Evolutionary conservation across 371 early-diverging fungal genomes (phyloP).

Genomic region (Coemansia sp.): DNA sequence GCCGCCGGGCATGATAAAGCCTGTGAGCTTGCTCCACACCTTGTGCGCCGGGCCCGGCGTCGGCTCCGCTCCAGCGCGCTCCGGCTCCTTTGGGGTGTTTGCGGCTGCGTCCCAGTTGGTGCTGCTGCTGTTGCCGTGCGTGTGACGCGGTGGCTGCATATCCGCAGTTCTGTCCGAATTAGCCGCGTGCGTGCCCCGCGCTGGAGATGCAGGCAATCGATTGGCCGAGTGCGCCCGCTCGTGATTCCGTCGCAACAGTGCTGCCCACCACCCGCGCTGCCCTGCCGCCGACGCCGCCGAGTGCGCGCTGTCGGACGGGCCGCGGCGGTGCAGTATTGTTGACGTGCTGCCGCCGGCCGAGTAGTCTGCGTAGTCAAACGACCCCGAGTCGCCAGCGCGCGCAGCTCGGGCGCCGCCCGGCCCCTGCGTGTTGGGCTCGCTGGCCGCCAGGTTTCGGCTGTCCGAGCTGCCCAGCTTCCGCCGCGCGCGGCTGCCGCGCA

Average conservation of each 20-base stretch:
- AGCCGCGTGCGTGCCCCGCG: background rate
- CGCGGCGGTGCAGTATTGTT: conserved; percentile 20
- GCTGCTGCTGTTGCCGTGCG: background rate
- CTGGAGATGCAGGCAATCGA: background rate
- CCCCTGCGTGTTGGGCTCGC: no score
- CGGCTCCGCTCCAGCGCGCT: background rate
- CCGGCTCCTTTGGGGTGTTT: background rate
- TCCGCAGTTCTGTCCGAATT: background rate
- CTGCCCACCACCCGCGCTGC: conserved; percentile 14
- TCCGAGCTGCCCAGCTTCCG: conserved; percentile 14
- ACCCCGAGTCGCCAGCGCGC: conserved; percentile 11
- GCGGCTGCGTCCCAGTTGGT: background rate
- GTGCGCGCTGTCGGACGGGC: conserved; percentile 3
- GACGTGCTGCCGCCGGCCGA: conserved; percentile 38
- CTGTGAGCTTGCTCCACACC: conserved; percentile 14
- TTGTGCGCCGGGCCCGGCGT: background rate
- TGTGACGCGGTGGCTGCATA: conserved; percentile 4
- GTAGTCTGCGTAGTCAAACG: conserved; percentile 20
- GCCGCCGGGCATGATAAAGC: conserved; percentile 44
- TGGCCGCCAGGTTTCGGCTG: background rate
- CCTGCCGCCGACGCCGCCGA: background rate
- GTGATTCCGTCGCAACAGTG: conserved; percentile 1
- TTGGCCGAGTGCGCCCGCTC: background rate
- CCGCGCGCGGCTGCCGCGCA: background rate
- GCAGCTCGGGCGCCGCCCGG: no score